phyloP scores from a whole-genome alignment of 345 rosid species.

The Rhodomyrtus tomentosa region DNA sequence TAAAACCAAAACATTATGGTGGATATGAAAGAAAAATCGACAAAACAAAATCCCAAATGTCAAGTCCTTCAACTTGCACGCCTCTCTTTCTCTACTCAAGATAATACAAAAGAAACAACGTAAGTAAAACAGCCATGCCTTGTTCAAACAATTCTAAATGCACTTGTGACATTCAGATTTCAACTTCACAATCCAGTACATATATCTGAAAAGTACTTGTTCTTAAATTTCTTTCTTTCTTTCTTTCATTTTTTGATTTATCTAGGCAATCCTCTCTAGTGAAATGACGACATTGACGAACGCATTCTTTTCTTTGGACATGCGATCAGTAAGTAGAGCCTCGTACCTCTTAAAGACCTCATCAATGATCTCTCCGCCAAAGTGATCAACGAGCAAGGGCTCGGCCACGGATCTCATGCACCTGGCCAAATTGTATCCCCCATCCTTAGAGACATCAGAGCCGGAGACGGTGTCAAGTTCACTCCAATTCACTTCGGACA shows the following conservation, averaged over 20 bases:
- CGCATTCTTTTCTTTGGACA: constrained; percentile 1
- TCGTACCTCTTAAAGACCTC: constrained; percentile 9
- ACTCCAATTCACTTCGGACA: constrained; percentile 29
- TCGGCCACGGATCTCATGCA: constrained; percentile 47
- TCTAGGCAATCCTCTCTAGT: neutral
- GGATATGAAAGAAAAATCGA: too few species aligned
- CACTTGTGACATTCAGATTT: neutral
- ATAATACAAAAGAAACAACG: too few species aligned
- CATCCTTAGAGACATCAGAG: neutral
- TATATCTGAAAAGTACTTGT: neutral
- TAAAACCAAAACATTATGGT: too few species aligned
- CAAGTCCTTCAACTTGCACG: too few species aligned
- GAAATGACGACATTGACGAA: constrained; percentile 8
- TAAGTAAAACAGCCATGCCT: neutral
- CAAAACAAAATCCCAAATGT: too few species aligned
- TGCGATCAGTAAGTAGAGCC: neutral
- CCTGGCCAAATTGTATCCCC: constrained; percentile 19
- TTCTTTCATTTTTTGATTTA: neutral
- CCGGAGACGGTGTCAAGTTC: neutral
- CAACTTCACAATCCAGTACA: neutral
- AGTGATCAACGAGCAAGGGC: constrained; percentile 38
- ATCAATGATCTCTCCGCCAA: constrained; percentile 16
- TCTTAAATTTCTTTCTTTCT: too few species aligned
- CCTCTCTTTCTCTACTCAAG: too few species aligned
- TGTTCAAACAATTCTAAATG: neutral